These are phyloP conservation scores for Fusarium austroafricanum DNA, from an alignment of 2,329 filamentous ascomycete genomes.

Conservation along the genomic window DNA sequence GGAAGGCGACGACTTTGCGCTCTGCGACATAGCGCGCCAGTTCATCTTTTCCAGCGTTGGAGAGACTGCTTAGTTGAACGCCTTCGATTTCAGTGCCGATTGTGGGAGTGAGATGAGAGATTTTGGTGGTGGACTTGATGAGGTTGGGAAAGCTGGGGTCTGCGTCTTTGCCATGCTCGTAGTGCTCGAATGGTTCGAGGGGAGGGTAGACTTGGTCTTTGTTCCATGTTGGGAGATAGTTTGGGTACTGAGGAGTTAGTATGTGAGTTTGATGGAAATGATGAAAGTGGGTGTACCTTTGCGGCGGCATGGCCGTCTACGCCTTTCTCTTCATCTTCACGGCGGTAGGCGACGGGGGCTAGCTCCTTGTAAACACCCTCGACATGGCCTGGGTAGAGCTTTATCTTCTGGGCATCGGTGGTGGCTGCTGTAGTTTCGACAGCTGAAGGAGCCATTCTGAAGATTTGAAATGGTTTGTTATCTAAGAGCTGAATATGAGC, in stretches of 20 bases:
- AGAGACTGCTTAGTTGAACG: constrained; percentile 77
- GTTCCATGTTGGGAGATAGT: constrained; percentile 81
- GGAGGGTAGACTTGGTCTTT: constrained; percentile 72
- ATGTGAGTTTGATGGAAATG: accelerated
- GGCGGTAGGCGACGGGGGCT: constrained; percentile 31
- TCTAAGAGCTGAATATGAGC: not conserved
- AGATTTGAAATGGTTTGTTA: too few relatives aligned
- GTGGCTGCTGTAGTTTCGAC: constrained; percentile 34
- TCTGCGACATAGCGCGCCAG: constrained; percentile 80
- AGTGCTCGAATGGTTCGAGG: constrained; percentile 75
- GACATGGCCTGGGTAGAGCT: constrained; percentile 45
- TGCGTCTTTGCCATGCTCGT: constrained; percentile 81
- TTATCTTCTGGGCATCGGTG: constrained; percentile 37
- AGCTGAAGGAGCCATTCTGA: constrained; percentile 47
- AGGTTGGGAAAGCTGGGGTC: constrained; percentile 77
- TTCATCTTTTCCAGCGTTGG: constrained; percentile 77
- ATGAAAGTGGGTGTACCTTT: constrained; percentile 19
- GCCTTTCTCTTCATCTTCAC: constrained; percentile 40
- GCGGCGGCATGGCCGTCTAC: constrained; percentile 37
- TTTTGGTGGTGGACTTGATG: constrained; percentile 62
- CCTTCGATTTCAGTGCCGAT: constrained; percentile 79
- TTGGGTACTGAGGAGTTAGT: constrained; percentile 64
- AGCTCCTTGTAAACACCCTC: constrained; percentile 45
- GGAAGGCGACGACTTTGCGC: constrained; percentile 83
- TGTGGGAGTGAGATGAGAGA: constrained; percentile 74